These are phyloP conservation scores for Scutellaria galericulata DNA, from an alignment of 257 asterid species.

Conservation along the genomic window DNA sequence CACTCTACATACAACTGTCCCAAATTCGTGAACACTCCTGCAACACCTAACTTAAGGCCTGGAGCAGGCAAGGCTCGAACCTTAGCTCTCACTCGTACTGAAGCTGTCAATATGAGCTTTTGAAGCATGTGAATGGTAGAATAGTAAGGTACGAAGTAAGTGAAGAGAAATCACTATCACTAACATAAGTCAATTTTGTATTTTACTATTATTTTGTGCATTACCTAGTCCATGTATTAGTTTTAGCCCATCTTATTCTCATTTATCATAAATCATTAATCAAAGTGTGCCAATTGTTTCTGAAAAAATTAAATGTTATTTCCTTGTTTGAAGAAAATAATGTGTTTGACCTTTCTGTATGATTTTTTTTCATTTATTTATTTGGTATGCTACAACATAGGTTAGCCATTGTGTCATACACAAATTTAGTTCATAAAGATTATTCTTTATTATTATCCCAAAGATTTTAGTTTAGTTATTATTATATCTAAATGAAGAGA, in stretches of 20 bases:
- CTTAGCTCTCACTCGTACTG: too few species aligned
- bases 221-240: too few species aligned
- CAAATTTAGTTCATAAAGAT: conserved; percentile 22
- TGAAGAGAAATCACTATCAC: too few species aligned
- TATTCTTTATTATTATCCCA: conserved; percentile 14
- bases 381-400: conserved; percentile 28
- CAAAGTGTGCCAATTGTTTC: not conserved
- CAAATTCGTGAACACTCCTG: too few species aligned
- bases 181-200: too few species aligned
- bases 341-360: conserved; percentile 51
- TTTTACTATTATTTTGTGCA: too few species aligned
- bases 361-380: conserved; percentile 26
- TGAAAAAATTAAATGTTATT: not conserved
- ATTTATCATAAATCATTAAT: not conserved
- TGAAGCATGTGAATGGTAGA: too few species aligned
- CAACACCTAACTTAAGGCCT: too few species aligned
- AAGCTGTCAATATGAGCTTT: too few species aligned
- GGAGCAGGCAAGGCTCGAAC: too few species aligned
- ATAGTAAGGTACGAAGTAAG: too few species aligned
- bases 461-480: conserved; percentile 16
- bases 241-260: not conserved
- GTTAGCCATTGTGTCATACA: conserved; percentile 5
- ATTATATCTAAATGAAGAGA: not conserved
- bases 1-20: too few species aligned
- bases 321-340: conserved; percentile 23